phyloP scores from a whole-genome alignment of 129 eudicot species.

The Centrapalus pauciflorus region DNA sequence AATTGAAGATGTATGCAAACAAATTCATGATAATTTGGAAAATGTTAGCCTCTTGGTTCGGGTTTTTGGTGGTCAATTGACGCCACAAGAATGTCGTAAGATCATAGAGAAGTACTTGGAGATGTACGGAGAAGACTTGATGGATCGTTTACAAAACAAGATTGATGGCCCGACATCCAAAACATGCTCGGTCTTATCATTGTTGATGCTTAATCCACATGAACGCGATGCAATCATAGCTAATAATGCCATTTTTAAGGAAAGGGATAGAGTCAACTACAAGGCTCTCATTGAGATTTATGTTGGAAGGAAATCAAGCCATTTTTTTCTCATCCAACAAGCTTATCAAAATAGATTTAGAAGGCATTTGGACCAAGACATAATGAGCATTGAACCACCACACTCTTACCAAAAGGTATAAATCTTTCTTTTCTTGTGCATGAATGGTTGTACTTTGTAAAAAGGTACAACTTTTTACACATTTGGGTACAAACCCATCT shows the following conservation, averaged over 20 bases:
- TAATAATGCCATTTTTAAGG: constrained; percentile 43
- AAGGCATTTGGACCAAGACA: constrained; percentile 59
- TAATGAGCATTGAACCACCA: constrained; percentile 58
- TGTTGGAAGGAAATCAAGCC: constrained; percentile 69
- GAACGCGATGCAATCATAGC: constrained; percentile 63
- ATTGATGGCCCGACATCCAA: constrained; percentile 1
- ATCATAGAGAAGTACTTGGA: constrained; percentile 48
- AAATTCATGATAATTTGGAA: constrained; percentile 45
- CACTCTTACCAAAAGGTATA: constrained; percentile 76
- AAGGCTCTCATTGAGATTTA: constrained; percentile 67
- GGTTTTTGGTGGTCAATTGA: constrained; percentile 11
- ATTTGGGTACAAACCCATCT: not conserved
- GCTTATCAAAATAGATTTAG: constrained; percentile 57
- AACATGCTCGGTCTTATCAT: constrained; percentile 34
- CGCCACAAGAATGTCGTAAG: constrained; percentile 34
- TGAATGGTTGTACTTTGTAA: not conserved
- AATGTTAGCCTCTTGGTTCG: constrained; percentile 26
- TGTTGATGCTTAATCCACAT: constrained; percentile 48
- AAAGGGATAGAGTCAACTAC: constrained; percentile 31
- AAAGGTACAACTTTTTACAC: not conserved
- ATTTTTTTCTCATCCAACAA: constrained; percentile 63
- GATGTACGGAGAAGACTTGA: constrained; percentile 58
- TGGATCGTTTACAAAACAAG: constrained; percentile 23
- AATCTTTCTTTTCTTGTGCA: not conserved
- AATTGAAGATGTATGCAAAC: constrained; percentile 48